Percentiles rank a stretch among this genome's conserved stretches.
Conservation (phyloP, 108 stramenopile genomes). For the Bacterosira constricta region DNA sequence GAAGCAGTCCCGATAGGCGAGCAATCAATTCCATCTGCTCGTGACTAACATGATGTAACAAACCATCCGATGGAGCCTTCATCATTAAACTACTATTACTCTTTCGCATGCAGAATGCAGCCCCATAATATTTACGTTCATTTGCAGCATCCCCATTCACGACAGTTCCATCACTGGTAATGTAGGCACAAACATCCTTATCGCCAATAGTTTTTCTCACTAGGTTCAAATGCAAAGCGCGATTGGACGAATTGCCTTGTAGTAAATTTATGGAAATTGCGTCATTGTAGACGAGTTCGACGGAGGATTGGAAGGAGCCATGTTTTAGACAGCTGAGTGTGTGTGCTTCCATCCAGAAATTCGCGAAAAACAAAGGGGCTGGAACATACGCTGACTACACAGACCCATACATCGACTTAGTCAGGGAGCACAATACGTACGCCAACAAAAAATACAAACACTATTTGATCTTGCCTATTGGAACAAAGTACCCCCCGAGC, state of each 20-base stretch:
- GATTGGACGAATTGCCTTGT: too few species aligned
- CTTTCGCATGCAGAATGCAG: neutral
- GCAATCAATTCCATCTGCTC: neutral
- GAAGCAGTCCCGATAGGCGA: neutral
- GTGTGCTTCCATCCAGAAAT: constrained; percentile 25
- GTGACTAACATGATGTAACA: neutral
- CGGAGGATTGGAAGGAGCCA: constrained; percentile 4
- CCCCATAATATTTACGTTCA: neutral
- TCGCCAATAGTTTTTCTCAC: constrained; percentile 8
- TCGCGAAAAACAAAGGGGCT: too few species aligned
- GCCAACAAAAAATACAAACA: too few species aligned
- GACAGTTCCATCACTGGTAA: constrained; percentile 18
- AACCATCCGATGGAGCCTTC: too few species aligned
- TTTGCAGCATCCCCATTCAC: neutral
- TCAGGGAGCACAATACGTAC: too few species aligned
- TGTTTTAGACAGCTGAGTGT: constrained; percentile 9
- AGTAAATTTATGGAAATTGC: constrained; percentile 5
- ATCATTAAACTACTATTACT: neutral
- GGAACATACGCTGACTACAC: too few species aligned
- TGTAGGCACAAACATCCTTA: constrained; percentile 2
- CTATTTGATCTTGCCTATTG: too few species aligned
- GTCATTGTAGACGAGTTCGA: neutral
- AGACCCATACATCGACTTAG: too few species aligned
- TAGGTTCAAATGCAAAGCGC: neutral
- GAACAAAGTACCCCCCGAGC: too few species aligned